Base-by-base conservation (phyloP, 177 flowering plant species). In the Vitis hybrid region DNA sequence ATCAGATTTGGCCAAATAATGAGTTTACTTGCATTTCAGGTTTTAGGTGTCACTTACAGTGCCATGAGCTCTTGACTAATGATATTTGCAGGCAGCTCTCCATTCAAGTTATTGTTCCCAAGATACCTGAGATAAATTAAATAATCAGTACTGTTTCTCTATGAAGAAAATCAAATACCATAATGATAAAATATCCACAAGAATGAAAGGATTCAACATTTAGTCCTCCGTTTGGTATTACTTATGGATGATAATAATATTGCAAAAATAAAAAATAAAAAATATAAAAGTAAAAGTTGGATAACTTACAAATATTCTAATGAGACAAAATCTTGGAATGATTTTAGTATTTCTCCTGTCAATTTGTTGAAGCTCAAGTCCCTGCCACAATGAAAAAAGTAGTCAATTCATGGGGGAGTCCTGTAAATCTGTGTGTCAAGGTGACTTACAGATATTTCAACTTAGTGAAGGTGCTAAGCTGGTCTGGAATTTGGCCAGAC, bases 361-460 rank as follows among this genome's bases (percentile, higher is more conserved):
- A 84, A 73, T 76, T 82, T 85, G 83, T 85, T 85, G 79, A 82
- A 85, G 71, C 88, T 85, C 78, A 83, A 76, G 70, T 85, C 86
- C 76, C 88, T 85, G 71, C 16, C 65, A 72, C 14, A 14, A 24
- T 68, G 12, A 60, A 27, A 32, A 50, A n/a, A 8, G 16, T 30
- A 11, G 27, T 62, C 35, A 64, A 18, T 35, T 10, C 4, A 21
- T 18, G 16, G 40, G 40, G 52, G 30, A n/a, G 14, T 12, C 30
- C 27, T 32, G 19, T 24, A 24, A 24, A 24, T 24, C 0, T 24
- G 27, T 2, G 18, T 9, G 2, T 27, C 14, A 14, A 60, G 32
- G 18, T 56, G 60, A 67, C 88, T 81, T 74, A 85, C 88, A 85
- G 35, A 52, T 70, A 63, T 72, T 62, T 60, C 73, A 85, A 70